Evolutionary conservation across 2,329 filamentous ascomycete genomes (phyloP), one percentile per base, ranked within the genome.

Genomic region (Fusarium acutatum): DNA sequence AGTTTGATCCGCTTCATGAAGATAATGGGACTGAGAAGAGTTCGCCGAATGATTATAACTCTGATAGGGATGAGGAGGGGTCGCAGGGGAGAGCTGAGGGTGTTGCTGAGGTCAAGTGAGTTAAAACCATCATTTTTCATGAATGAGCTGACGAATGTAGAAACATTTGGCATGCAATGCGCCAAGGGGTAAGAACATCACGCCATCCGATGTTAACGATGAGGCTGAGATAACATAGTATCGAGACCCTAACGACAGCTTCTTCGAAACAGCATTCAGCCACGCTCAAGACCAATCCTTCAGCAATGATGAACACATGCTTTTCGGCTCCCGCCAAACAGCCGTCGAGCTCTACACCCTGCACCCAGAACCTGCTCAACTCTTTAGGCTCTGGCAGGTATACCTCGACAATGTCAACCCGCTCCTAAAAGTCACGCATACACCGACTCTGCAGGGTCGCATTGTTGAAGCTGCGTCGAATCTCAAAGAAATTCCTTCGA

Each of bases 391-490:
- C 2, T 91, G 89, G 88, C 88, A 91, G 75, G 80, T 86, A 1
- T 91, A 88, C 69, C 79, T 91, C 1, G 85, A 90, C 34, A 89
- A 89, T 44, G 85, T 91, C 57, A 84, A 91, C 69, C 89, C 89
- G 0, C 71, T 91, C 6, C 79, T 90, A n/a, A 90, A 89, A 59
- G 82, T 91, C 40, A 87, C 87, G 0, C 89, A 91, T 72, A 84
- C 85, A 0, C 88, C 89, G 0, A 89, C 79, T 4, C 75, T 91
- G 0, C 89, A 91, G 68, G 72, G 76, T 3, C 84, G 83, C 7
- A 84, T 91, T 10, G 83, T 90, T 18, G 84, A 88, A 24, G 87
- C 86, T 3, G 81, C 81, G 1, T 79, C 82, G 14, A 80, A 88
- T 41, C 15, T 87, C 2, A 68, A 75, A 4, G 82, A 78, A 22